Base-by-base conservation (phyloP, 2,329 filamentous ascomycete genomes). In the Fusarium aywerte region DNA sequence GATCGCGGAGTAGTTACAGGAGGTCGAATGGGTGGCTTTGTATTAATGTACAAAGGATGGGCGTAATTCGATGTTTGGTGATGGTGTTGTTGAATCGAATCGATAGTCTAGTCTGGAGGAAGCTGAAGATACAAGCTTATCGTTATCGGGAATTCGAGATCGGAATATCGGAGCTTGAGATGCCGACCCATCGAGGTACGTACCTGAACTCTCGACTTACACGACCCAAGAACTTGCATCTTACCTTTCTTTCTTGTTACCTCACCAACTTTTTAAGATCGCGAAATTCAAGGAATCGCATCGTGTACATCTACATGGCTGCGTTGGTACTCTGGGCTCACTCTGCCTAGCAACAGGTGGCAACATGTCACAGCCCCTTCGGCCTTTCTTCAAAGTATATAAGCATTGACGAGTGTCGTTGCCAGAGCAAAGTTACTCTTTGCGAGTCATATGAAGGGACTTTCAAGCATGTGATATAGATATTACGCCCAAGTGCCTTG, bases 101-200 rank as follows among this genome's bases (percentile, higher is more conserved):
- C 36, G 48, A 56, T 47, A 57, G 53, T 7, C 23, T 13, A 13
- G 23, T 27, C 18, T 33, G 16, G 7, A 35, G 20, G 54, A 47
- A 61, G 59, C 45, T 68, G 38, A 52, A 47, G 50, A 57, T 29
- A n/a, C 44, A 53, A 18, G 61, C 61, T 65, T 64, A 64, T 64
- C 66, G 65, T 67, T 68, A 67, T 68, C 65, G 36, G 16, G 6
- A 27, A 43, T 43, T 52, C 18, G 29, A 57, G 50, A 29, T 68
- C 66, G 66, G 66, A 59, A 15, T 8, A 43, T 69, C 65, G 66
- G 66, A 56, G 45, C 7, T 69, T 51, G 39, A 25, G 15, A 40
- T 33, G 57, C 66, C 66, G 66, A 68, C 27, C 13, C 42, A n/a
- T n/a, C 29, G 12, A n/a, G 20, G 5, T 20, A 39, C 6, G 20